phyloP scores from a whole-genome alignment of 257 asterid species.

The Datura wrightii region DNA sequence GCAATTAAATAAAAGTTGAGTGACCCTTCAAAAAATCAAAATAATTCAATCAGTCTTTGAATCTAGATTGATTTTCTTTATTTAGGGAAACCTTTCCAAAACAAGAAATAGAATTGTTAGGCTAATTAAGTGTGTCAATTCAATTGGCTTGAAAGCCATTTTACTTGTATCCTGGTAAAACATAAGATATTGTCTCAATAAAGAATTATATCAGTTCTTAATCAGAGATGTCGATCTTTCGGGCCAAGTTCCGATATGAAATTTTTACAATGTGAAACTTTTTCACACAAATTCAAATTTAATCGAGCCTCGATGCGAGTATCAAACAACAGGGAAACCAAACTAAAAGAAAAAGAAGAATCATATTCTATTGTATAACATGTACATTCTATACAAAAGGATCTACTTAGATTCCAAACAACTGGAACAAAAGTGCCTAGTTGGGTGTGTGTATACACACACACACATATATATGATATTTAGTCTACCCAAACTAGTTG shows the following conservation, averaged over 20 bases:
- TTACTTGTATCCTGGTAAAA: not conserved
- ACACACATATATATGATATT: not conserved
- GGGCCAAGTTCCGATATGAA: not conserved
- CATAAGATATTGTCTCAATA: conserved; percentile 35
- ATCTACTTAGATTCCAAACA: conserved; percentile 13
- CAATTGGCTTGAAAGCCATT: conserved; percentile 36
- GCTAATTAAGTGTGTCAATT: conserved; percentile 31
- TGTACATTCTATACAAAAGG: conserved; percentile 2
- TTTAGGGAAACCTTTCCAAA: conserved; percentile 36
- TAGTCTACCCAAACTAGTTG: not conserved
- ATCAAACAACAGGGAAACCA: not conserved
- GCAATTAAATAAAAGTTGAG: not conserved
- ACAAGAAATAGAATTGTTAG: conserved; percentile 44
- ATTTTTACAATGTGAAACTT: not conserved
- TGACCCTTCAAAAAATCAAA: not conserved
- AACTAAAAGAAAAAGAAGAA: conserved; percentile 34
- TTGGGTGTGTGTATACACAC: not conserved
- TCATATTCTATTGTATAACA: conserved; percentile 42
- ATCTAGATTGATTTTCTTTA: not conserved
- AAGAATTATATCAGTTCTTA: conserved; percentile 43
- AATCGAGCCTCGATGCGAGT: not conserved
- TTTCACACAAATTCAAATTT: not conserved
- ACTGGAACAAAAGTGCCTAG: conserved; percentile 39
- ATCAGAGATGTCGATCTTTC: not conserved
- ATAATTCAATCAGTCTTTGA: not conserved